Conservation (phyloP, 169 alveolate genomes). For the Miamiensis avidus region DNA sequence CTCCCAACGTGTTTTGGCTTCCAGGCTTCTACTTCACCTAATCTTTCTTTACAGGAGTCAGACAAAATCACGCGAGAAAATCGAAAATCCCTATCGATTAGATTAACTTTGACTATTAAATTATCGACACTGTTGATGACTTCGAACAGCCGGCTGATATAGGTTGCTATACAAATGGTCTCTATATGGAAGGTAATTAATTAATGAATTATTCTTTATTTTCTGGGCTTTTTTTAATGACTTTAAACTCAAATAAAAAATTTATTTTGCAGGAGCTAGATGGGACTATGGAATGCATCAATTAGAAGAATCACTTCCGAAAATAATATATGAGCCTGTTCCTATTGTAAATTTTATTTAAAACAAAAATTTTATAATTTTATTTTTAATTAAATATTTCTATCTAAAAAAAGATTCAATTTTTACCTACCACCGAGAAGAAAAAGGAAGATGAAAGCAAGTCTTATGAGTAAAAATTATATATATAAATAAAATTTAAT, state of each 20-base stretch:
- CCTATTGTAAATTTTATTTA: constrained; percentile 62
- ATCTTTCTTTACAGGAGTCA: constrained; percentile 69
- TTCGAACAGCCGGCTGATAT: constrained; percentile 45
- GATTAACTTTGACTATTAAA: constrained; percentile 62
- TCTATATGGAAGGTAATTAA: constrained; percentile 51
- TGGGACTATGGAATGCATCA: constrained; percentile 59
- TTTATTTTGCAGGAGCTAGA: constrained; percentile 77
- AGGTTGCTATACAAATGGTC: constrained; percentile 63
- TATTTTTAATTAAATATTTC: constrained; percentile 39
- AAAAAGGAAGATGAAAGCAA: constrained; percentile 29
- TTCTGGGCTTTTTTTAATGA: too few relatives aligned
- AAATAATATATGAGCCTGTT: constrained; percentile 54
- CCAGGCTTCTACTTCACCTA: constrained; percentile 71
- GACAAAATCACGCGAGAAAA: constrained; percentile 72
- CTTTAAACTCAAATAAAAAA: too few relatives aligned
- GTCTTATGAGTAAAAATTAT: constrained; percentile 27
- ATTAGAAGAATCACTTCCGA: constrained; percentile 55
- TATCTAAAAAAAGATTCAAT: constrained; percentile 69
- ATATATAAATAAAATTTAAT: background rate
- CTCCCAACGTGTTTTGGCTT: constrained; percentile 68
- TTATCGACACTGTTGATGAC: constrained; percentile 54
- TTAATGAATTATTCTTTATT: too few relatives aligned
- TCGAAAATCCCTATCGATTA: constrained; percentile 66
- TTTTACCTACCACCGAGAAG: constrained; percentile 70
- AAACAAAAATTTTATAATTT: background rate